A percentile compares a stretch with the other conserved stretches of the same genome.
Conservation (phyloP, 768 basidiomycete species). For the Coprinopsis marcescibilis region DNA sequence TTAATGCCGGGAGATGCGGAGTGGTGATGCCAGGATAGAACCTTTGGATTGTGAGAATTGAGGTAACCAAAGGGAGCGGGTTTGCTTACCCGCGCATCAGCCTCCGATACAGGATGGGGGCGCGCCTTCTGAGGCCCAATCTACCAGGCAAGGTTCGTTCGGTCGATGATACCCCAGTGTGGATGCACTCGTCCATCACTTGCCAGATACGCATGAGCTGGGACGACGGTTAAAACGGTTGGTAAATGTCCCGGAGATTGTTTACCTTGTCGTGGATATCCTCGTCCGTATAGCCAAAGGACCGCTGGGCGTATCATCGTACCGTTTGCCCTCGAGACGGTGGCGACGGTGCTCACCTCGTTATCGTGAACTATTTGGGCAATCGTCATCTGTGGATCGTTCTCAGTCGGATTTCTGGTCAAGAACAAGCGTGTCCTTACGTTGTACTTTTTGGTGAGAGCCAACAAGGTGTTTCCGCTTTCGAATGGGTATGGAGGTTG, state of each 20-base stretch:
- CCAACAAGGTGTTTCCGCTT: constrained; percentile 68
- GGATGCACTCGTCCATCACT: constrained; percentile 93
- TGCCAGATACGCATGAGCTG: constrained; percentile 74
- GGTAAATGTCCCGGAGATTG: constrained; percentile 1
- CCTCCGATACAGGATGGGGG: constrained; percentile 83
- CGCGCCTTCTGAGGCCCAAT: constrained; percentile 70
- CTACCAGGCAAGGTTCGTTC: constrained; percentile 86
- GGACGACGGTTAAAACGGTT: neutral
- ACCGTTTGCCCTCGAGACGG: neutral
- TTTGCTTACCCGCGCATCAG: constrained; percentile 76
- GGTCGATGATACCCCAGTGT: constrained; percentile 71
- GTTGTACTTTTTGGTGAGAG: constrained; percentile 74
- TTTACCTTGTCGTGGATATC: constrained; percentile 70
- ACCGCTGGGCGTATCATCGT: constrained; percentile 27
- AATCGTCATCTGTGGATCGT: constrained; percentile 67
- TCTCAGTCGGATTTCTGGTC: constrained; percentile 7
- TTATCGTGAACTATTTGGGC: constrained; percentile 94
- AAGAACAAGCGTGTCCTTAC: constrained; percentile 39
- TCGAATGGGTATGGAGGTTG: constrained; percentile 82
- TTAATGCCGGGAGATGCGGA: constrained; percentile 27
- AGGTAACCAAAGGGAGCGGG: neutral
- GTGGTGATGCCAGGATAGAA: constrained; percentile 46
- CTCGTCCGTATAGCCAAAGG: constrained; percentile 69
- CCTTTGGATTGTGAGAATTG: constrained; percentile 20
- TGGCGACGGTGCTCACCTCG: constrained; percentile 38